These are phyloP conservation scores for Apiospora aurea DNA, from an alignment of 2,329 filamentous ascomycete species.

Conservation along the genomic window DNA sequence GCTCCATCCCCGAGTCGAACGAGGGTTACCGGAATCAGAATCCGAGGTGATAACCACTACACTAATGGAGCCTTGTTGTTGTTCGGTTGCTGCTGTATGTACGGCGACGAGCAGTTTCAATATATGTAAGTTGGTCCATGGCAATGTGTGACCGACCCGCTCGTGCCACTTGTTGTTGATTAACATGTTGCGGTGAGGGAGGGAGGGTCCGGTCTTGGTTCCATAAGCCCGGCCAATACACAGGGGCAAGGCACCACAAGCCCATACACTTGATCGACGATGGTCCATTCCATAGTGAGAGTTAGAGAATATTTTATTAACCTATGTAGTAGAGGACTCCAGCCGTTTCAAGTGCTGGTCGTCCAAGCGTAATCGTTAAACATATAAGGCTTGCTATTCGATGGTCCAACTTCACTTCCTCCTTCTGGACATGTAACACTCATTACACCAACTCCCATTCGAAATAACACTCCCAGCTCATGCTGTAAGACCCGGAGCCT, in stretches of 20 bases:
- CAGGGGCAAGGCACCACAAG: neutral
- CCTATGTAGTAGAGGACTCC: neutral
- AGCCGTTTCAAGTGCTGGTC: neutral
- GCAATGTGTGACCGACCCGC: too few relatives aligned
- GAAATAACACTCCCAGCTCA: conserved; percentile 35
- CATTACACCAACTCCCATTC: conserved; percentile 22
- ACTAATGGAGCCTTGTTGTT: neutral
- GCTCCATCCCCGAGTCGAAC: conserved; percentile 8
- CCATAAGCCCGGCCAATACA: neutral
- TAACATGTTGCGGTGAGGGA: neutral
- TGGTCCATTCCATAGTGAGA: neutral
- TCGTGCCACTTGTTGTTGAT: neutral
- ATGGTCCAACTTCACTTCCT: neutral
- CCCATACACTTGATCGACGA: neutral
- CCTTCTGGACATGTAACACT: neutral
- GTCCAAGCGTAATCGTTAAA: neutral
- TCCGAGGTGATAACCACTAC: neutral
- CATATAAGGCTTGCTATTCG: neutral
- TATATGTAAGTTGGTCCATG: neutral
- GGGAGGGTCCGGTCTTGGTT: neutral
- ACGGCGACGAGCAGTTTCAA: neutral
- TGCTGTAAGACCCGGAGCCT: conserved; percentile 50
- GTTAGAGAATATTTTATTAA: neutral
- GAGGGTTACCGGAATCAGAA: neutral
- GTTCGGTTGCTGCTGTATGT: neutral